Conservation (phyloP, 2,329 filamentous ascomycete species). For the Fusarium miscanthi region DNA sequence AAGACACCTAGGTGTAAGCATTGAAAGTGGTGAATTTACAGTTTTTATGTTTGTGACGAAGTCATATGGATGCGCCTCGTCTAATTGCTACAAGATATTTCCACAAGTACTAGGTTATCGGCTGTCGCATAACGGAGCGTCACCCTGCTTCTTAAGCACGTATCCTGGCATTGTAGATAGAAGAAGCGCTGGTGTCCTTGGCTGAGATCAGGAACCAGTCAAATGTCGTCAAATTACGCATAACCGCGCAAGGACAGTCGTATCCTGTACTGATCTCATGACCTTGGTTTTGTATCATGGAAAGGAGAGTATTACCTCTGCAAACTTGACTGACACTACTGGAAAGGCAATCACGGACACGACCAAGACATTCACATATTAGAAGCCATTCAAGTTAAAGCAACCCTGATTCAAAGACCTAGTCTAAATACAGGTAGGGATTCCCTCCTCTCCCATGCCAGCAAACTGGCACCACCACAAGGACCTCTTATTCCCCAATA, state of each 20-base stretch:
- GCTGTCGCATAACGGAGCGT: neutral
- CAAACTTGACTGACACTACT: neutral
- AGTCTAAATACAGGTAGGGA: slow-evolving; percentile 41
- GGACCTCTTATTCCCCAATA: slow-evolving; percentile 24
- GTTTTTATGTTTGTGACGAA: neutral
- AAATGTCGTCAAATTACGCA: neutral
- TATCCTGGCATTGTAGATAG: neutral
- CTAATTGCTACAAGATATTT: neutral
- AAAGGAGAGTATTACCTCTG: neutral
- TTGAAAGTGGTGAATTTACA: neutral
- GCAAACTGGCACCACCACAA: slow-evolving; percentile 29
- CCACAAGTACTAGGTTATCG: neutral
- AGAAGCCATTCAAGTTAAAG: neutral
- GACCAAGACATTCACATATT: neutral
- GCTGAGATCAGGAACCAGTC: neutral
- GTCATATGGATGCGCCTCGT: neutral
- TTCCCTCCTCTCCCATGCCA: slow-evolving; percentile 34
- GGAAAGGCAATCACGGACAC: neutral
- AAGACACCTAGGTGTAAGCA: neutral
- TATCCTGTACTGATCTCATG: neutral
- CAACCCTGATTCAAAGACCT: slow-evolving; percentile 38
- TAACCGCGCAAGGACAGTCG: neutral
- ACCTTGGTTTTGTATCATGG: neutral
- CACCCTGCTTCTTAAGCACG: neutral
- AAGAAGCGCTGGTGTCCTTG: neutral